Base-by-base conservation (phyloP, 1,139 yeast species). In the Arxiozyma heterogenica region DNA sequence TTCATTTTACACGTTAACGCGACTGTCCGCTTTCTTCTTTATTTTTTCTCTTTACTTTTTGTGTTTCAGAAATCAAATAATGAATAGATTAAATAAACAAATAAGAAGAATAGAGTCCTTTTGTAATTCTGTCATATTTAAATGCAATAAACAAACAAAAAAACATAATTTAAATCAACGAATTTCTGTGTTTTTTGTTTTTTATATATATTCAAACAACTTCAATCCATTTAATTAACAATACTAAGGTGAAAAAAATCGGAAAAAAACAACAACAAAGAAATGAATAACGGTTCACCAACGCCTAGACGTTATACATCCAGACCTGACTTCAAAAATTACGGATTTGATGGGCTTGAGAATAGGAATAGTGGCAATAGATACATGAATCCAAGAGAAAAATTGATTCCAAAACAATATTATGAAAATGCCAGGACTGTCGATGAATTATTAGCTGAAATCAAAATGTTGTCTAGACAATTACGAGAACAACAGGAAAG, bases 271-370 rank as follows among this genome's bases (percentile, higher is more conserved):
- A 27, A 2, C 5, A 27, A 34, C 17, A 12, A 15, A 12, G 15
- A 15, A 34, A 61, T 60, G 64, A 58, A 46, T 34, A 46, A 61
- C 47, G 53, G 54, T 25, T 60, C 64, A 20, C 64, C 65, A 4
- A 61, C 65, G 7, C 65, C 64, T 23, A 57, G 54, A 45, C 59
- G 65, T 45, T 61, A 61, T 51, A 48, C 47, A 25, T 53, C 61
- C 42, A 53, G 59, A 44, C 39, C 42, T 9, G 50, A 43, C 15
- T 39, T 43, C 11, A 39, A 51, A 42, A 43, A 51, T 21, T 55
- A 51, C 44, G 52, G 51, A 27, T 5, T 27, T 27, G 30, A 27
- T 27, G 30, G 30, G 11, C 30, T 27, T 7, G 30, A 27, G 9
- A 27, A 27, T 27, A 27, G 30, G n/a, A 21, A 46, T 27, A 23